Evolutionary conservation across 768 basidiomycete genomes (phyloP).

Genomic region (Leccinum variicolor): DNA sequence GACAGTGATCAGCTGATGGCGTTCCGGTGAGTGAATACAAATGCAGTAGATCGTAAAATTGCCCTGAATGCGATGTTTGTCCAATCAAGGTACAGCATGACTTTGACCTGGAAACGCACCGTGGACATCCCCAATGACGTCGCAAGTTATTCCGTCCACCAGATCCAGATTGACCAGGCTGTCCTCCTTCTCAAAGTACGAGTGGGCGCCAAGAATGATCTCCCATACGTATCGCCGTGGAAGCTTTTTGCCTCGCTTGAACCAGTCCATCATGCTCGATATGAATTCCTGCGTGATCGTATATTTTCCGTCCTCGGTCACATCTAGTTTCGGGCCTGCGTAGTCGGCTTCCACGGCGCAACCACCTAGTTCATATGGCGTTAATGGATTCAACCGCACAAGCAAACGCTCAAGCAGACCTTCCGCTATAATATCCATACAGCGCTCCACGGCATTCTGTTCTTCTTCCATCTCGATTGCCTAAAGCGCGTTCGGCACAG

Average conservation of each 20-base stretch:
- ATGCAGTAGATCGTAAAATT: slow-evolving; percentile 93
- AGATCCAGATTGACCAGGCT: slow-evolving; percentile 77
- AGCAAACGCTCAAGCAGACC: slow-evolving; percentile 38
- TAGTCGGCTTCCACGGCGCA: slow-evolving; percentile 77
- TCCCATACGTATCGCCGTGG: slow-evolving; percentile 93
- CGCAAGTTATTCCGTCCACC: slow-evolving; percentile 74
- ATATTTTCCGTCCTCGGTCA: slow-evolving; percentile 61
- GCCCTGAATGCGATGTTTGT: slow-evolving; percentile 48
- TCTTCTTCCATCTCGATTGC: slow-evolving; percentile 94
- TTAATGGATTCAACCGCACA: slow-evolving; percentile 6
- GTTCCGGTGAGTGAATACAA: slow-evolving; percentile 81
- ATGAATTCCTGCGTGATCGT: slow-evolving; percentile 77
- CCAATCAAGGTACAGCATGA: not conserved
- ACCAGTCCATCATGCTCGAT: slow-evolving; percentile 83
- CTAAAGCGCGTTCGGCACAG: slow-evolving; percentile 34
- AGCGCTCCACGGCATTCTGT: slow-evolving; percentile 70
- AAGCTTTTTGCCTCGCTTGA: slow-evolving; percentile 91
- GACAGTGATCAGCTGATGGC: slow-evolving; percentile 79
- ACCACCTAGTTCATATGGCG: slow-evolving; percentile 46
- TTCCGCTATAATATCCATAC: slow-evolving; percentile 74
- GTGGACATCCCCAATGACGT: slow-evolving; percentile 96
- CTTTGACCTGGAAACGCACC: slow-evolving; percentile 42
- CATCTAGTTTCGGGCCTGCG: slow-evolving; percentile 68
- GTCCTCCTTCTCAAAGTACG: slow-evolving; percentile 70
- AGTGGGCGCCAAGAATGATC: slow-evolving; percentile 85